Percentiles rank a stretch among this genome's conserved stretches.
phyloP scores from a whole-genome alignment of 1,139 yeast genomes.

The Torulaspora globosa region DNA sequence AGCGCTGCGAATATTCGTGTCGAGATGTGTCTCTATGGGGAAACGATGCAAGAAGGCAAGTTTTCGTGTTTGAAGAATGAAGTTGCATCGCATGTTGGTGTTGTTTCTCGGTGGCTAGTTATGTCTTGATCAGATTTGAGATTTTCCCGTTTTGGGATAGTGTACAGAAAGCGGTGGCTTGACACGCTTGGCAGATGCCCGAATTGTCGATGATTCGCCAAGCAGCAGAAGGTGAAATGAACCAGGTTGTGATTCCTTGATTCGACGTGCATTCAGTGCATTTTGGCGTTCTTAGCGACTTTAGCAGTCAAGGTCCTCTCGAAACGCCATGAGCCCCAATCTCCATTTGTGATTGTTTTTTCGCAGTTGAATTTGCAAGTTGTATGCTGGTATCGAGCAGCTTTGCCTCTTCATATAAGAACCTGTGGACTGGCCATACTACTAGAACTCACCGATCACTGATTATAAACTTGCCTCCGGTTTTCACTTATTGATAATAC shows the following conservation, averaged over 20 bases:
- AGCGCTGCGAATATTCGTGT: constrained; percentile 3
- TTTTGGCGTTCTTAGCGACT: constrained; percentile 11
- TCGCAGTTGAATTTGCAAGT: constrained; percentile 9
- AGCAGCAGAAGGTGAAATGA: not conserved
- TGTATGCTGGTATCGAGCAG: not conserved
- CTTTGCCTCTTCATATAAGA: constrained; percentile 10
- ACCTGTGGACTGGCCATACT: not conserved
- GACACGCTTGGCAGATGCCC: constrained; percentile 3
- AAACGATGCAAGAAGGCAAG: constrained; percentile 3
- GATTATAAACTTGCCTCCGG: not conserved
- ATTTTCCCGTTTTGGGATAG: constrained; percentile 13
- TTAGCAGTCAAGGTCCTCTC: not conserved
- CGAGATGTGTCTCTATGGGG: constrained; percentile 6
- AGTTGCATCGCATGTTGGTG: constrained; percentile 6
- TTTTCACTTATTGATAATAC: not conserved
- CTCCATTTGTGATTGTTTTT: constrained; percentile 9
- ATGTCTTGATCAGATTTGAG: constrained; percentile 3
- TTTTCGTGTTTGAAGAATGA: constrained; percentile 11
- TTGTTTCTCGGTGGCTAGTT: not conserved
- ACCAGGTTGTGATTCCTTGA: not conserved
- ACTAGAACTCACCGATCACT: not conserved
- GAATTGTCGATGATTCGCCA: constrained; percentile 1
- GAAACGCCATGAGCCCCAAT: constrained; percentile 1
- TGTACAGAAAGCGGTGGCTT: not conserved
- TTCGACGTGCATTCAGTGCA: constrained; percentile 4